A percentile compares a stretch with the other conserved stretches of the same genome.
These are phyloP conservation scores for Zoysia japonica DNA, from an alignment of 176 grass and related monocot species.

Conservation along the genomic window DNA sequence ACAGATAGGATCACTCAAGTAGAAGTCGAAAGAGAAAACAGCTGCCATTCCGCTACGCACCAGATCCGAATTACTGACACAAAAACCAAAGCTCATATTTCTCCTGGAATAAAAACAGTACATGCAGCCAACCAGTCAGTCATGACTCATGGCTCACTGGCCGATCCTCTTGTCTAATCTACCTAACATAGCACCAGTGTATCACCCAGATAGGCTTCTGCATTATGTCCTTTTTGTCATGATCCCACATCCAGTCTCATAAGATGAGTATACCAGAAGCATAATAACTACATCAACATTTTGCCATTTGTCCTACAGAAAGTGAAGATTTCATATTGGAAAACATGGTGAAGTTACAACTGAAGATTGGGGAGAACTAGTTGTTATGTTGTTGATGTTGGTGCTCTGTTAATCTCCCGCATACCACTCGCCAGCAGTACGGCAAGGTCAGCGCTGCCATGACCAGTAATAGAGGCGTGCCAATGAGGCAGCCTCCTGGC, in stretches of 20 bases:
- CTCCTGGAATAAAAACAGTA: neutral
- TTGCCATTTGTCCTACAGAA: neutral
- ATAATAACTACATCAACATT: neutral
- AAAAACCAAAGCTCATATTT: neutral
- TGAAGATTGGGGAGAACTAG: conserved; percentile 31
- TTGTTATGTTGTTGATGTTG: conserved; percentile 47
- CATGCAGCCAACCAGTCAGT: neutral
- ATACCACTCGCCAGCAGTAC: conserved; percentile 75
- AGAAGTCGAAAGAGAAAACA: neutral
- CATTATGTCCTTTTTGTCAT: neutral
- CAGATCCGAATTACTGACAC: neutral
- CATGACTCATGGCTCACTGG: neutral
- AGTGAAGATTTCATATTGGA: neutral
- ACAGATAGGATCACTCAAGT: neutral
- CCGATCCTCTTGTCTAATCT: neutral
- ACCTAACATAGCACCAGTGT: neutral
- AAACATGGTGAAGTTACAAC: conserved; percentile 22
- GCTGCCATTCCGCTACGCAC: neutral
- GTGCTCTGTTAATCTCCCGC: conserved; percentile 71
- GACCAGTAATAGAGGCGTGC: conserved; percentile 62
- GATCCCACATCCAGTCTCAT: neutral
- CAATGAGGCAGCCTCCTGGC: conserved; percentile 73
- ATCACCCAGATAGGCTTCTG: neutral
- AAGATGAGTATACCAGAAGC: neutral
- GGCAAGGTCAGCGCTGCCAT: conserved; percentile 58